phyloP scores from a whole-genome alignment of 1,284 basidiomycete species.

The Cutaneotrichosporon sp. region DNA sequence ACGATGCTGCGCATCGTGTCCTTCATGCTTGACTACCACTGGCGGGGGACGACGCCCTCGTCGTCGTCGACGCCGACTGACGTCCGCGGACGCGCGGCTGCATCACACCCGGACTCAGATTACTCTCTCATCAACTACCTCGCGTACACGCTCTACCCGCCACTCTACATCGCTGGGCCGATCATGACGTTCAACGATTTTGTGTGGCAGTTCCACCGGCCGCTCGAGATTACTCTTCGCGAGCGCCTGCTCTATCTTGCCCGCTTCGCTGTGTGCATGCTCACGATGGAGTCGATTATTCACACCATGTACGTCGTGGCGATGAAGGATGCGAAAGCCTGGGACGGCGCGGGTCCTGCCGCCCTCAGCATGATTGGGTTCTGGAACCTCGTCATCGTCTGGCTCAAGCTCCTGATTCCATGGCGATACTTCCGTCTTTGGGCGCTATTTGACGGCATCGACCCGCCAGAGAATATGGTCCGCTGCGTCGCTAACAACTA shows the following conservation, averaged over 20 bases:
- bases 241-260: conserved; percentile 56
- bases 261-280: conserved; percentile 66
- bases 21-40: conserved; percentile 87
- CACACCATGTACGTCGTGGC: conserved; percentile 97
- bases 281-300: conserved; percentile 86
- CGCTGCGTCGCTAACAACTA: conserved; percentile 99
- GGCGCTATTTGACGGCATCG: conserved; percentile 82
- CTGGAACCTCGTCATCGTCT: conserved; percentile 94
- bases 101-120: conserved; percentile 51
- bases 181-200: conserved; percentile 97
- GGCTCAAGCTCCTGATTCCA: conserved; percentile 96
- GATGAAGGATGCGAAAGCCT: conserved; percentile 75
- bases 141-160: conserved; percentile 79
- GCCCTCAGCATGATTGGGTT: conserved; percentile 91
- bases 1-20: conserved; percentile 92
- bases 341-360: conserved; percentile 64
- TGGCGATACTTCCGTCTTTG: conserved; percentile 98
- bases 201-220: conserved; percentile 62
- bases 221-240: conserved; percentile 45
- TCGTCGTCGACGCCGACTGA: conserved; percentile 19
- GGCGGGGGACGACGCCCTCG: conserved; percentile 52
- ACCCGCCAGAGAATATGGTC: conserved; percentile 98
- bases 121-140: conserved; percentile 61
- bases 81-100: conserved; percentile 53
- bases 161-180: conserved; percentile 92